These are phyloP conservation scores for Amphicarpaea edgeworthii DNA, from an alignment of 306 rosid genomes.

Conservation along the genomic window DNA sequence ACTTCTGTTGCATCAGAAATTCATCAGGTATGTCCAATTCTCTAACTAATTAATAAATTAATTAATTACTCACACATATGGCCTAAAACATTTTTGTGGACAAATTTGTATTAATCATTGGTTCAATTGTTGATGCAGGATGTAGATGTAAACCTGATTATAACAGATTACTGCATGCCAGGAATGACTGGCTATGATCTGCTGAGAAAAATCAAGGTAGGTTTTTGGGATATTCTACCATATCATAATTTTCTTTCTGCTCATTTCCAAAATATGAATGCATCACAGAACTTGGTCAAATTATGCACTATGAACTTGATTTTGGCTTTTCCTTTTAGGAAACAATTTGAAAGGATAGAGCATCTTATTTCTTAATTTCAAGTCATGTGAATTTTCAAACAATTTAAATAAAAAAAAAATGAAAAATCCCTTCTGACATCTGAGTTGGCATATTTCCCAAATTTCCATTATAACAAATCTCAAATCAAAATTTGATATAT, in stretches of 20 bases:
- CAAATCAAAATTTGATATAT: neutral
- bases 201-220: conserved; percentile 76
- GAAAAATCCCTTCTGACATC: neutral
- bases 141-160: conserved; percentile 71
- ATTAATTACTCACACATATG: neutral
- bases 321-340: neutral
- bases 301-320: conserved; percentile 4
- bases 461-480: conserved; percentile 20
- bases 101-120: conserved; percentile 18
- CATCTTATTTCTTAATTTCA: conserved; percentile 9
- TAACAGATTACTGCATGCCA: conserved; percentile 91
- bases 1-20: conserved; percentile 51
- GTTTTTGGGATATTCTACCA: too few species aligned
- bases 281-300: conserved; percentile 28
- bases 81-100: neutral
- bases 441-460: conserved; percentile 6
- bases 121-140: conserved; percentile 49
- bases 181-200: conserved; percentile 92
- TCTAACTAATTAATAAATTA: neutral
- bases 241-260: too few species aligned
- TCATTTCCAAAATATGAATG: too few species aligned
- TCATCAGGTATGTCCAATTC: conserved; percentile 62
- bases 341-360: conserved; percentile 41
- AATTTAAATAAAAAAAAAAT: neutral
- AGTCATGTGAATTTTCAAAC: conserved; percentile 30